Evolutionary conservation across 2,329 filamentous ascomycete species (phyloP).

Genomic region (Raffaelea arxii): DNA sequence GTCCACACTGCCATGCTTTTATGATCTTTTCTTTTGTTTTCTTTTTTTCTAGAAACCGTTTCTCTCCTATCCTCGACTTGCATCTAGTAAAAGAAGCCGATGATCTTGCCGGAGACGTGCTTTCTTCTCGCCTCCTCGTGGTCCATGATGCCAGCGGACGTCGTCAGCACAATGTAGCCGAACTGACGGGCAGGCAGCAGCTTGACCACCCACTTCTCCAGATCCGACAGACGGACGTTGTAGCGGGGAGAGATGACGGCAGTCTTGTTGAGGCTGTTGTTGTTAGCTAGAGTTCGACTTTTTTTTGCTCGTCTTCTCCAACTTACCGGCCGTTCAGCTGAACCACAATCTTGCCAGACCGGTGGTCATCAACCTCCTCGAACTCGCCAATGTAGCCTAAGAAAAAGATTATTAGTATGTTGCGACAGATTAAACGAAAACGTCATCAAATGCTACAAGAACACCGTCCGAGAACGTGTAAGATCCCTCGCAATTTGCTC

Average conservation of each 20-base stretch:
- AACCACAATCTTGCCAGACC: slow-evolving; percentile 98
- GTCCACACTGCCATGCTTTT: no score
- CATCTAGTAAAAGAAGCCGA: slow-evolving; percentile 95
- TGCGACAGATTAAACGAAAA: slow-evolving; percentile 90
- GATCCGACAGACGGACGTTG: slow-evolving; percentile 94
- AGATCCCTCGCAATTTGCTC: slow-evolving; percentile 82
- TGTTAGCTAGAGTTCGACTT: neutral
- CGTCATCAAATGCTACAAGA: slow-evolving; percentile 46
- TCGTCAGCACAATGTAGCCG: slow-evolving; percentile 98
- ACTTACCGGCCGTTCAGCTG: slow-evolving; percentile 84
- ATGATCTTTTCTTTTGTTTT: no score
- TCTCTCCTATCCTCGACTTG: slow-evolving; percentile 1
- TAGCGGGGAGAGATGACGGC: slow-evolving; percentile 99
- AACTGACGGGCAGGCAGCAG: slow-evolving; percentile 99
- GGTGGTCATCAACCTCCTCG: slow-evolving; percentile 99
- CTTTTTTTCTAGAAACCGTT: no score
- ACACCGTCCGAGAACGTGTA: slow-evolving; percentile 78
- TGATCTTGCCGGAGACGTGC: slow-evolving; percentile 97
- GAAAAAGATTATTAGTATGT: slow-evolving; percentile 43
- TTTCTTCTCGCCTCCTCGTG: slow-evolving; percentile 99
- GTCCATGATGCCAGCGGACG: slow-evolving; percentile 99
- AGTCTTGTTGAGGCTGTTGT: slow-evolving; percentile 74
- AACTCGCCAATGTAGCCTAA: slow-evolving; percentile 98
- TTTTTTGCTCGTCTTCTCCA: neutral
- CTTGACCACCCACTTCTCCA: slow-evolving; percentile 99